These are phyloP conservation scores for Saccharomyces paradoxus DNA, from an alignment of 805 yeast species.

Conservation along the genomic window DNA sequence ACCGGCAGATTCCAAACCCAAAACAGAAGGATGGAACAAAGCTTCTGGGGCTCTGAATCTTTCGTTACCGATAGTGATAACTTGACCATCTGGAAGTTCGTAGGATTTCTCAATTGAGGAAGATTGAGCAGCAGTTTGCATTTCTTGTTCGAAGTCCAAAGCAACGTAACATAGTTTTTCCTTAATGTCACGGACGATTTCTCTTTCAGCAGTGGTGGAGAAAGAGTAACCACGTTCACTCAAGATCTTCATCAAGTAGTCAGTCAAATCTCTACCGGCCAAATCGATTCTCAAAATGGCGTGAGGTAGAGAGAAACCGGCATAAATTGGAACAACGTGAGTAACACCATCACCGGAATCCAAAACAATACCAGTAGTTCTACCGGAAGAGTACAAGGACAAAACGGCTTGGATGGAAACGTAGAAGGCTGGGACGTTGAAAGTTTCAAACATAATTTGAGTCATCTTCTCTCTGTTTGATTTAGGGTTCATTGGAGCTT, in stretches of 20 bases:
- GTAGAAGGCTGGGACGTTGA: constrained; percentile 99
- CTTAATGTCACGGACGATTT: constrained; percentile 81
- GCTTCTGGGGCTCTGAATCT: constrained; percentile 99
- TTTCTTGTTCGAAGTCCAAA: constrained; percentile 97
- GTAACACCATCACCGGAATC: constrained; percentile 99
- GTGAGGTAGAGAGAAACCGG: constrained; percentile 98
- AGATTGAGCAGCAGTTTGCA: constrained; percentile 98
- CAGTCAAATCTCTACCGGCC: constrained; percentile 99
- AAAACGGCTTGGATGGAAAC: constrained; percentile 97
- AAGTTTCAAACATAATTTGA: constrained; percentile 97
- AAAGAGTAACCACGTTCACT: constrained; percentile 98
- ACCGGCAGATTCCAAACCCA: constrained; percentile 93
- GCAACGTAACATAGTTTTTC: constrained; percentile 99
- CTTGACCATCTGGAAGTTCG: constrained; percentile 99
- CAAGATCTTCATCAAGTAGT: constrained; percentile 96
- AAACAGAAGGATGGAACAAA: constrained; percentile 93
- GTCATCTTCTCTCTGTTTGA: constrained; percentile 99
- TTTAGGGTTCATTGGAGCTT: constrained; percentile 99
- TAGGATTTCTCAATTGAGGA: constrained; percentile 97
- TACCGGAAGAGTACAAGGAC: constrained; percentile 97
- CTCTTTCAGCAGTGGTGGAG: constrained; percentile 99
- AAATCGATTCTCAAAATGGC: constrained; percentile 97
- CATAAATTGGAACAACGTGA: constrained; percentile 99
- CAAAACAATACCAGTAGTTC: constrained; percentile 99
- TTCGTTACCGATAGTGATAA: constrained; percentile 98